Percentiles rank a stretch among this genome's conserved stretches.
phyloP scores from a whole-genome alignment of 768 basidiomycete genomes.

The Naematelia aurantialba region DNA sequence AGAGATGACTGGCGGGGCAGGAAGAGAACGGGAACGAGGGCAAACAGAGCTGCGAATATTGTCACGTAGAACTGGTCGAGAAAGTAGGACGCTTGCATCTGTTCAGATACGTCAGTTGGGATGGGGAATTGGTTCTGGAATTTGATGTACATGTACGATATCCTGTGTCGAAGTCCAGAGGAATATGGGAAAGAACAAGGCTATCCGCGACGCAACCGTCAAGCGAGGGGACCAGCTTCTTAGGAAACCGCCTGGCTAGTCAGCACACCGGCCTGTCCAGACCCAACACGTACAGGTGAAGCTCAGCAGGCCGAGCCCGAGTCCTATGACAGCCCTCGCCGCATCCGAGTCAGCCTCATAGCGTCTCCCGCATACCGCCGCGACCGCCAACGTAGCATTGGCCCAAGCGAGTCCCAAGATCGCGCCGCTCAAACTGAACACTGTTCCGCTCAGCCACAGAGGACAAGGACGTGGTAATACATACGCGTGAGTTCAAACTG shows the following conservation, averaged over 20 bases:
- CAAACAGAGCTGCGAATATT: slow-evolving; percentile 36
- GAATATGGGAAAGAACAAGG: slow-evolving; percentile 41
- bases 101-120: not conserved
- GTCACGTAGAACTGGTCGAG: slow-evolving; percentile 31
- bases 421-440: slow-evolving; percentile 26
- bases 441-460: slow-evolving; percentile 12
- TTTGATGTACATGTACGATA: slow-evolving; percentile 15
- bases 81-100: slow-evolving; percentile 25
- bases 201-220: slow-evolving; percentile 30
- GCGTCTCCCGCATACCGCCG: slow-evolving; percentile 24
- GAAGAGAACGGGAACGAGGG: slow-evolving; percentile 24
- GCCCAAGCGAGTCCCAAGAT: slow-evolving; percentile 29
- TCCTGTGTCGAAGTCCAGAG: slow-evolving; percentile 24
- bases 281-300: slow-evolving; percentile 26
- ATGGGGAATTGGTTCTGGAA: not conserved
- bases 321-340: slow-evolving; percentile 28
- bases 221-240: slow-evolving; percentile 27
- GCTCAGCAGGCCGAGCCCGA: slow-evolving; percentile 30
- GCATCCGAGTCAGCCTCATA: slow-evolving; percentile 27
- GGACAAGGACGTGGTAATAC: not conserved
- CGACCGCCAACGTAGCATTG: slow-evolving; percentile 28
- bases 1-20: slow-evolving; percentile 20
- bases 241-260: slow-evolving; percentile 28
- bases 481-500: slow-evolving; percentile 34
- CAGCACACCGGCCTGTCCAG: not conserved